A percentile compares a stretch with the other conserved stretches of the same genome.
phyloP scores from a whole-genome alignment of 1,139 yeast genomes.

The Yamadazyma sp. region DNA sequence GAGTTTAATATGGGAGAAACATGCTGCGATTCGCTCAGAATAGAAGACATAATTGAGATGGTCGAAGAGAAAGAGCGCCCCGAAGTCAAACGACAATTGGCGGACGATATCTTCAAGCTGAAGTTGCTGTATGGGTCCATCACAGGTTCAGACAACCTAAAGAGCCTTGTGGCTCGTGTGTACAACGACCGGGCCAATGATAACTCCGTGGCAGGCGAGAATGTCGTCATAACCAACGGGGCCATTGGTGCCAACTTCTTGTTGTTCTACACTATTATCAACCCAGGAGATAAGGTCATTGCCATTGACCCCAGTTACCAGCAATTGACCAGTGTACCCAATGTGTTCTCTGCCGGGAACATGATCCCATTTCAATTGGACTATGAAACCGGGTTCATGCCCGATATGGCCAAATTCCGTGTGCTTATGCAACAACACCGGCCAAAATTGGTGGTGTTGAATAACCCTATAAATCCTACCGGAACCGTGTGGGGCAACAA shows the following conservation, averaged over 20 bases:
- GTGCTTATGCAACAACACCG: conserved; percentile 26
- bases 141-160: too few relatives aligned
- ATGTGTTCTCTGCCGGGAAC: conserved; percentile 39
- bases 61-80: conserved; percentile 18
- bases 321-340: conserved; percentile 52
- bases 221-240: conserved; percentile 54
- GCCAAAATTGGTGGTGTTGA: conserved; percentile 49
- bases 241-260: conserved; percentile 61
- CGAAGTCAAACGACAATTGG: too few relatives aligned
- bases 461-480: conserved; percentile 58
- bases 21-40: conserved; percentile 49
- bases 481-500: conserved; percentile 46
- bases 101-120: too few relatives aligned
- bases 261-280: conserved; percentile 44
- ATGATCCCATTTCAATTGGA: conserved; percentile 36
- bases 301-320: conserved; percentile 54
- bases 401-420: conserved; percentile 34
- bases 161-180: too few relatives aligned
- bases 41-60: conserved; percentile 34
- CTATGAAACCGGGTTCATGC: conserved; percentile 34
- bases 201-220: conserved; percentile 20
- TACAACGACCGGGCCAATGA: conserved; percentile 23
- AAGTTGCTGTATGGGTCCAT: too few relatives aligned
- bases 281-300: conserved; percentile 52
- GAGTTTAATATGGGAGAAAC: conserved; percentile 53